Percentiles rank a stretch among this genome's conserved stretches.
These are phyloP conservation scores for Exophiala calicioides DNA, from an alignment of 2,329 filamentous ascomycete species.

Conservation along the genomic window DNA sequence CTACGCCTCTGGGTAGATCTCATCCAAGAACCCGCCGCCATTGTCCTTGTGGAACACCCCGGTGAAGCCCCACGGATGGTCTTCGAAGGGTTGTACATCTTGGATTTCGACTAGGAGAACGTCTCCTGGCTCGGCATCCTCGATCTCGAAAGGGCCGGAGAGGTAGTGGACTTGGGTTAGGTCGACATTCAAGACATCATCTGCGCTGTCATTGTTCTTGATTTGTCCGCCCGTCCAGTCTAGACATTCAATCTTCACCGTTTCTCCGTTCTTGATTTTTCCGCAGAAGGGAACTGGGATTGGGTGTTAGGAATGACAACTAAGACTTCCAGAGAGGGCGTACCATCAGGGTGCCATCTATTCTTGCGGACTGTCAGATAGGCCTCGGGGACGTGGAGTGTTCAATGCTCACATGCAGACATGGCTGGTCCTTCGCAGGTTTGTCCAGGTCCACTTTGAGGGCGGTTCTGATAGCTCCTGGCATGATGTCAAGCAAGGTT, in stretches of 20 bases:
- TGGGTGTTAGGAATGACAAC: constrained; percentile 1
- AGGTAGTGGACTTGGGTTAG: constrained; percentile 84
- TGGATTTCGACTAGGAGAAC: constrained; percentile 85
- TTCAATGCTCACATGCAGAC: constrained; percentile 64
- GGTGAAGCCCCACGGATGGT: constrained; percentile 87
- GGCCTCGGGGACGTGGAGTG: no score
- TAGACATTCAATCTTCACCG: constrained; percentile 89
- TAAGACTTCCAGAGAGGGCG: background rate
- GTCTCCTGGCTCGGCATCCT: constrained; percentile 81
- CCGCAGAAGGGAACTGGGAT: constrained; percentile 68
- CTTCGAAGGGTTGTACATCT: constrained; percentile 84
- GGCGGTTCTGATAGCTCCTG: constrained; percentile 62
- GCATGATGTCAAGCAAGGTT: constrained; percentile 15
- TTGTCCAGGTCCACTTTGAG: constrained; percentile 73
- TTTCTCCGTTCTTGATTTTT: constrained; percentile 77
- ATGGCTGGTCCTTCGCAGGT: constrained; percentile 68
- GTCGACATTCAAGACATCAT: constrained; percentile 82
- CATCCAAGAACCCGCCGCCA: constrained; percentile 85
- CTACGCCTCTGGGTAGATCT: constrained; percentile 79
- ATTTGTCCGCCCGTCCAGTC: constrained; percentile 83
- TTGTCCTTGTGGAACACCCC: constrained; percentile 78
- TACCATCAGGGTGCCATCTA: constrained; percentile 89
- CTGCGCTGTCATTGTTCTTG: constrained; percentile 83
- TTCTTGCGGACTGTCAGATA: constrained; percentile 58
- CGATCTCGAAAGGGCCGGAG: constrained; percentile 84